Evolutionary conservation across 352 stramenopile species (phyloP), one percentile per base, ranked within the genome.

Genomic region (Phytopythium sindhum): DNA sequence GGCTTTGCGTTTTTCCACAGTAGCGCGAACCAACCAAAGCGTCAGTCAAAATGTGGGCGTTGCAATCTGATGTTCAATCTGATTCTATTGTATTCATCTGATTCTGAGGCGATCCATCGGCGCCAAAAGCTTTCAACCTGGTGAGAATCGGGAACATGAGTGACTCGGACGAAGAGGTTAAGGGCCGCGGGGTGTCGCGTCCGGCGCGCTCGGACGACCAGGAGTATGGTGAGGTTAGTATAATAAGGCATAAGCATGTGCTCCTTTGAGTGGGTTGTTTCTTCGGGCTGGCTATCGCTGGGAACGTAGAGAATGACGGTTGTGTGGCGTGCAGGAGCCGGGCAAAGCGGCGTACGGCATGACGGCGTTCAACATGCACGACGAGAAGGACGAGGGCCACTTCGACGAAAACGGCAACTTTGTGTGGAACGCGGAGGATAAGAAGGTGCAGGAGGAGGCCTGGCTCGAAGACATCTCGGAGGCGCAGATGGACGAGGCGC

Each of bases 371-470:
- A 75, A 95, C 59, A 87, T 95, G 78, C 74, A 92, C 31, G 86
- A 95, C 62, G 86, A 95, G 67, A 81, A 90, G 57, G 86, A 95
- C 45, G 86, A 95, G 50, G 86, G 86, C 42, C 78, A 93, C 64
- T 95, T 95, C 60, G 86, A 95, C 69, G 78, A 80, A 17, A 67
- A 76, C 28, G 86, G 83, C 57, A 88, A 91, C 63, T 95, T 92
- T 58, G 76, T 93, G 35, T 95, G 86, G 86, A 83, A 88, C 64
- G 81, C 86, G 4, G 84, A 90, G 28, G 74, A 89, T 41, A 86
- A 80, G 62, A 78, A 75, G 44, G 81, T 92, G 37, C 84, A 93
- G 60, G 86, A 95, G 55, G 86, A 95, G 39, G 83, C 86, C 29
- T 95, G 86, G 86, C 78, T 95, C 21, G 83, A 93, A 39, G 67